phyloP scores from a whole-genome alignment of 805 yeast genomes.

The Candida ponderosae region DNA sequence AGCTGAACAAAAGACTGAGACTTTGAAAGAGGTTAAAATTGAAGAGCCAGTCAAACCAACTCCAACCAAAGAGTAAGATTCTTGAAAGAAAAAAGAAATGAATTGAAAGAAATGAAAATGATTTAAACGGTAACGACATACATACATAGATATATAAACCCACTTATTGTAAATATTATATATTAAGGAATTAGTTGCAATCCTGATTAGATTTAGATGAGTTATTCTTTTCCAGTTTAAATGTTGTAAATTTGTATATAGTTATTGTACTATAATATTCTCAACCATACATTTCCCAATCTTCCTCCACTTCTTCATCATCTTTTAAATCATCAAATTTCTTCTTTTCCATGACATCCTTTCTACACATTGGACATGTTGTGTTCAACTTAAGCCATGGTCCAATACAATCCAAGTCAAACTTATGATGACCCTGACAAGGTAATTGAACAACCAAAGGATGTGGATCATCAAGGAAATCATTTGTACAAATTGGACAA shows the following conservation, averaged over 20 bases:
- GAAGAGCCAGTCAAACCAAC: too few species aligned
- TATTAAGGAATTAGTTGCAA: too few species aligned
- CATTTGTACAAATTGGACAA: slow-evolving; percentile 81
- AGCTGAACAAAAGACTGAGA: background rate
- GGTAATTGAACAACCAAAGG: slow-evolving; percentile 75
- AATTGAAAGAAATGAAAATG: too few species aligned
- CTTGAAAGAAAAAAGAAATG: too few species aligned
- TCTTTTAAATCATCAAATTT: slow-evolving; percentile 18
- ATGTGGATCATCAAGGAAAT: slow-evolving; percentile 61
- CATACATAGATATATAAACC: too few species aligned
- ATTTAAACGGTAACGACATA: too few species aligned
- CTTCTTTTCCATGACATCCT: slow-evolving; percentile 51
- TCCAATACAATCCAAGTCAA: slow-evolving; percentile 84
- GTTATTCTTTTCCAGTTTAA: too few species aligned
- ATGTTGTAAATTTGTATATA: background rate
- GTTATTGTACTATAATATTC: background rate
- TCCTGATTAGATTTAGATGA: too few species aligned
- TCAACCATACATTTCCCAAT: slow-evolving; percentile 75
- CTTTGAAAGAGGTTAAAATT: too few species aligned
- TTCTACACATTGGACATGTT: slow-evolving; percentile 85
- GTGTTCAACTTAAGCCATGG: slow-evolving; percentile 76
- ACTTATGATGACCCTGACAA: slow-evolving; percentile 58
- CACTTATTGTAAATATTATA: too few species aligned
- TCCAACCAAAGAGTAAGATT: too few species aligned
- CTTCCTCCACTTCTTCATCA: slow-evolving; percentile 43